Evolutionary conservation across 2,329 filamentous ascomycete species (phyloP).

Genomic region (Chrysoporthe deuterocubensis): DNA sequence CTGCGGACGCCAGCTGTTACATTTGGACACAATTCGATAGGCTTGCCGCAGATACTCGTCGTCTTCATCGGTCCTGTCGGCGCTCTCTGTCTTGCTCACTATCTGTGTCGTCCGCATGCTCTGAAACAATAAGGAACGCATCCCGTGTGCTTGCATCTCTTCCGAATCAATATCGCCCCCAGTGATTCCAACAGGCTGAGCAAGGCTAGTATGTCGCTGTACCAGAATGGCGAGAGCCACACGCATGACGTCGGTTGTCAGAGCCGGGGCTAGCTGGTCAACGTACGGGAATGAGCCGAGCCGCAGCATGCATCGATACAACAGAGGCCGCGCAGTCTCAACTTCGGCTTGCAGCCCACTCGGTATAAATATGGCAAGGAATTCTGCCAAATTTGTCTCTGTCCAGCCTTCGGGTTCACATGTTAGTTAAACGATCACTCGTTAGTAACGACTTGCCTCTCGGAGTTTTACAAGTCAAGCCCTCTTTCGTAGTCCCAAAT

Average conservation of each 20-base stretch:
- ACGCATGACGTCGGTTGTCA: background rate
- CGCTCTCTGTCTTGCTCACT: background rate
- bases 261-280: background rate
- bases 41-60: background rate
- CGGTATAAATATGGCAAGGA: background rate
- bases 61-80: background rate
- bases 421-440: background rate
- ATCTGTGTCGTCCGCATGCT: background rate
- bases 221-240: background rate
- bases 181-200: background rate
- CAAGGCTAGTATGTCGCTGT: background rate
- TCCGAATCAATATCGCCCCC: background rate
- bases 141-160: background rate
- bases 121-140: background rate
- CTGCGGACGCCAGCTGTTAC: background rate
- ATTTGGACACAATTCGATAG: background rate
- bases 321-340: background rate
- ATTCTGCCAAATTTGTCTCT: background rate
- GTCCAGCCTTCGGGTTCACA: background rate
- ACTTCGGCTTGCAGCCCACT: background rate
- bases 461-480: background rate
- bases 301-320: background rate
- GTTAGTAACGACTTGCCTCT: background rate
- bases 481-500: slow-evolving; percentile 7
- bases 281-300: slow-evolving; percentile 4